A percentile compares a stretch with the other conserved stretches of the same genome.
phyloP scores from a whole-genome alignment of 345 rosid genomes.

The Passiflora organensis region DNA sequence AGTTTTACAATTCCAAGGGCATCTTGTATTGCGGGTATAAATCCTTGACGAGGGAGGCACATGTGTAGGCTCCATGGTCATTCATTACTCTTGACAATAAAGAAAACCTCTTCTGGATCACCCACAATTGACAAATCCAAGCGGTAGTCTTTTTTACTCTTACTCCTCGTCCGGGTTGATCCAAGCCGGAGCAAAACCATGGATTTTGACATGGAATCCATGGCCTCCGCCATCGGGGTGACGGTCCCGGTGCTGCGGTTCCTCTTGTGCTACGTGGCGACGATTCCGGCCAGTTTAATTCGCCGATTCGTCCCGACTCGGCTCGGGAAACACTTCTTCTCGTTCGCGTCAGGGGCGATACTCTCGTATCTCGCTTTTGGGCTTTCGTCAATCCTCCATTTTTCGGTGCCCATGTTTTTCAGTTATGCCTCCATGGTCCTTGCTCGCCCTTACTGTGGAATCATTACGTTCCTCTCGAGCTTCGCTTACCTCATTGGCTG shows the following conservation, averaged over 20 bases:
- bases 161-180: no score
- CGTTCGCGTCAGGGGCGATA: slow-evolving; percentile 57
- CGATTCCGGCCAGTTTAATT: slow-evolving; percentile 63
- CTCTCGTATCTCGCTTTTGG: slow-evolving; percentile 85
- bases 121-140: no score
- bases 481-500: slow-evolving; percentile 92
- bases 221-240: slow-evolving; percentile 76
- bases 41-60: no score
- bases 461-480: slow-evolving; percentile 61
- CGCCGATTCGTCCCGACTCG: slow-evolving; percentile 66
- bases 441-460: slow-evolving; percentile 59
- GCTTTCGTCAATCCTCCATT: slow-evolving; percentile 82
- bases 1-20: no score
- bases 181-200: neutral
- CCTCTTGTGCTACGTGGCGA: slow-evolving; percentile 79
- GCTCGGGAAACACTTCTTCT: slow-evolving; percentile 56
- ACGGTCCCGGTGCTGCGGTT: slow-evolving; percentile 81
- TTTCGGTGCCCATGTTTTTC: slow-evolving; percentile 70
- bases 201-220: slow-evolving; percentile 36
- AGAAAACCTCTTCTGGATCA: no score
- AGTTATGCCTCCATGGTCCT: slow-evolving; percentile 78
- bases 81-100: no score
- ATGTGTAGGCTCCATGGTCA: no score
- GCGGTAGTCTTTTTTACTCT: no score
- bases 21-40: no score